Base-by-base conservation (phyloP, 306 rosid genomes). In the Prunus mume region DNA sequence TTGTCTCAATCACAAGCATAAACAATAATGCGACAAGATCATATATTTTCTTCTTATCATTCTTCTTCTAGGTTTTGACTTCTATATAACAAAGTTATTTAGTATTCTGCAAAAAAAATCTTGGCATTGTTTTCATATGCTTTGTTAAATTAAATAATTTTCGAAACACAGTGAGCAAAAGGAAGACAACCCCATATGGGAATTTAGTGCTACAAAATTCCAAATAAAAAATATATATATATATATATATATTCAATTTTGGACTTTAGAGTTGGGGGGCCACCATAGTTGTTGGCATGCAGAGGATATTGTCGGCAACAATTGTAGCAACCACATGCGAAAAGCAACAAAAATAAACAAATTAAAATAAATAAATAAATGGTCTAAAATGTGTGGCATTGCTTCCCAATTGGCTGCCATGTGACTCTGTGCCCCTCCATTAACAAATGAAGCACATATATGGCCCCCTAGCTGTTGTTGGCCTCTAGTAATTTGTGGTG, bases 371-470 rank as follows among this genome's bases (percentile, higher is more conserved):
- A 47, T 10, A 47, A 47, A 10, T 10, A 56, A 56, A 56, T 9
- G 62, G 62, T 20, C 62, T 12, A 58, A 22, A 22, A 22, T 58
- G 34, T 12, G 19, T 24, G 1, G 65, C 17, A 58, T 11, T 12
- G 15, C 15, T 12, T 11, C 6, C 15, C 32, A 27, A 28, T 47
- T 74, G 69, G 32, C 27, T 60, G 46, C 28, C 82, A 71, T 54
- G 82, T 71, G 77, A 71, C 65, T 9, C 0, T 47, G 30, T 60
- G 14, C 62, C 62, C 61, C 56, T 45, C n/a, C 67, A 41, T 67
- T 12, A 15, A 61, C 58, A 28, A 71, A 65, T 60, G 38, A 30
- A 68, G 7, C 68, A 43, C 17, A 2, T 7, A 9, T 19, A 68
- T 57, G 24, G 61, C 19, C 61, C 73, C 11, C 57, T 51, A 2